Evolutionary conservation across 176 grass and related monocot genomes (phyloP).

Genomic region (Carex scoparia): DNA sequence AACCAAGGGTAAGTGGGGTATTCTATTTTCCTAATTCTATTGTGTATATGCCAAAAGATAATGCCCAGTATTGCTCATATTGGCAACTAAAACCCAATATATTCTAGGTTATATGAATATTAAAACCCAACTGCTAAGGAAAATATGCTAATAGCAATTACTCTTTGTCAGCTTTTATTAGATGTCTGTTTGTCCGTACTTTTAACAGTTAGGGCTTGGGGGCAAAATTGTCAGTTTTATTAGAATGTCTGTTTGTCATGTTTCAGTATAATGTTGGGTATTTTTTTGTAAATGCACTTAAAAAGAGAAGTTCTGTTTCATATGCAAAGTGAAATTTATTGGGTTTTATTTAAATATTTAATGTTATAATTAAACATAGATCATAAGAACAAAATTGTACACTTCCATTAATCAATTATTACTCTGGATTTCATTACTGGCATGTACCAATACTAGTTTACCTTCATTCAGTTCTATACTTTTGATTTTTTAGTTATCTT

Average conservation of each 20-base stretch:
- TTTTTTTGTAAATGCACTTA: no score
- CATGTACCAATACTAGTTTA: not conserved
- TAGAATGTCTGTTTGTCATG: not conserved
- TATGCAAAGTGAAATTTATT: not conserved
- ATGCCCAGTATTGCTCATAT: not conserved
- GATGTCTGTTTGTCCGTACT: not conserved
- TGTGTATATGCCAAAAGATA: slow-evolving; percentile 24
- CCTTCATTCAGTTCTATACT: no score
- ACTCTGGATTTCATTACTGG: not conserved
- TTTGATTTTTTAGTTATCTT: no score
- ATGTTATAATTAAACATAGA: not conserved
- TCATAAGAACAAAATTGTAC: not conserved
- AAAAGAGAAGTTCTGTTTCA: not conserved
- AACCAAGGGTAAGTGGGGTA: slow-evolving; percentile 57
- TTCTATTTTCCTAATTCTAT: not conserved
- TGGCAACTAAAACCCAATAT: not conserved
- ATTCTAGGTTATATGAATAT: not conserved
- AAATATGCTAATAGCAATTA: not conserved
- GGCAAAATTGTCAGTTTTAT: not conserved
- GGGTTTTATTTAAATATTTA: not conserved
- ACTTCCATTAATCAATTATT: not conserved
- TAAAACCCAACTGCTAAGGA: not conserved
- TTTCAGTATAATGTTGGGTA: not conserved
- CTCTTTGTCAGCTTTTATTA: no score
- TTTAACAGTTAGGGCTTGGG: not conserved